Base-by-base conservation (phyloP, 176 grass and related monocot species). In the Oryza coarctata region DNA sequence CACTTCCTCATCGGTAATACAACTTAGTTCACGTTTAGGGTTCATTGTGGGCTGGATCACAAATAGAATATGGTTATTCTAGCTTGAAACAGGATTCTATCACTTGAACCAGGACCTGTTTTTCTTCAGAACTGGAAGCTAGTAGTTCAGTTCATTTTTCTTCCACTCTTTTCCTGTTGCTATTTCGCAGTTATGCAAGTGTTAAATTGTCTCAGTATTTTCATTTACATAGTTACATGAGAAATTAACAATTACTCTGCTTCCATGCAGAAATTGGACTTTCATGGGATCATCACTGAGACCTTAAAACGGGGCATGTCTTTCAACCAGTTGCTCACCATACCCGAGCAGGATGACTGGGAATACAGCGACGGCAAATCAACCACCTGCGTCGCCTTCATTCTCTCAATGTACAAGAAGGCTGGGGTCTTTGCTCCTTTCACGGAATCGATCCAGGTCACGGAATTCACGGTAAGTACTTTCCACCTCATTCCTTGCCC, bases 281-380 rank as follows among this genome's bases (percentile, higher is more conserved):
- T 98, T 31, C 82, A 90, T 34, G 90, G 81, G 23, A 95, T 98
- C 80, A 95, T 98, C 22, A 63, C 73, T 1, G 95, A 98, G 86
- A 93, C 95, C 0, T 90, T 93, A 65, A 91, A 66, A 32, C 95
- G 90, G 0, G 95, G 95, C 71, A 88, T 98, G 95, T 86, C 83
- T 35, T 98, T 98, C 65, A 91, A 95, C 75, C 95, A 98, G 82
- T 75, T 98, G 85, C 90, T 98, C 41, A 90, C 90, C 61, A 90
- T 95, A 60, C 95, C 95, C 3, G 92, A 98, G 71, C 87, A 87
- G 87, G 95, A 98, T n/a, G 95, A 98, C 23, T 98, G 92, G 95
- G 84, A 88, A 13, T 98, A 98, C 70, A 98, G 95, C 66, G 95
- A 98, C 69, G 95, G 95, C 36, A 98, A 93, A 84, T 98, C 95